Evolutionary conservation across 257 asterid genomes (phyloP).

Genomic region (Phtheirospermum japonicum): DNA sequence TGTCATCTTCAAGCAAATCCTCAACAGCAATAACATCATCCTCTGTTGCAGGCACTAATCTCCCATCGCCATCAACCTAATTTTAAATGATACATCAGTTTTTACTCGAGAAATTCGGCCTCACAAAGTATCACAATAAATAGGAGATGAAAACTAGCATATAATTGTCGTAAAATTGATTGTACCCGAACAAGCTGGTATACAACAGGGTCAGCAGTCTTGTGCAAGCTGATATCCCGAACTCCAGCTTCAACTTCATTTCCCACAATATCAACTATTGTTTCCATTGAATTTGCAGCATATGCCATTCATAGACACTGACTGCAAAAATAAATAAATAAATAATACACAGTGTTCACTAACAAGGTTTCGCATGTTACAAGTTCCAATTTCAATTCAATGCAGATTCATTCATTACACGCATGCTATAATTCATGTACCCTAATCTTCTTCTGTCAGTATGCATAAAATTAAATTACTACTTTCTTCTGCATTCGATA

Average conservation of each 20-base stretch:
- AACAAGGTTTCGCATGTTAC: background rate
- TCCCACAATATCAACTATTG: conserved; percentile 46
- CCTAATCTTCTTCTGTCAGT: background rate
- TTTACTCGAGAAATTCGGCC: conserved; percentile 17
- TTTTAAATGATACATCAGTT: conserved; percentile 23
- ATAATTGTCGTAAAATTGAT: conserved; percentile 1
- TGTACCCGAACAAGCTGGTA: conserved; percentile 86
- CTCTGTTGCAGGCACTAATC: conserved; percentile 94
- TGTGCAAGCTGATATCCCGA: conserved; percentile 36
- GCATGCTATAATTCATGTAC: conserved; percentile 11
- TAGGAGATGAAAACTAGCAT: conserved; percentile 2
- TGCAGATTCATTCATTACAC: conserved; percentile 21
- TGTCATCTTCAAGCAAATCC: conserved; percentile 67
- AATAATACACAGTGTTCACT: background rate
- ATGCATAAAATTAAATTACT: conserved; percentile 1
- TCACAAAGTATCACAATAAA: background rate
- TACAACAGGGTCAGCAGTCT: conserved; percentile 66
- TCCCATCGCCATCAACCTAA: conserved; percentile 88
- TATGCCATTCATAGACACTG: conserved; percentile 38
- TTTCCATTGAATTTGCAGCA: conserved; percentile 56
- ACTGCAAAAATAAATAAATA: conserved; percentile 30
- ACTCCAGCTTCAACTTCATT: conserved; percentile 35
- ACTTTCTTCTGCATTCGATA: background rate
- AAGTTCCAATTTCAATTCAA: conserved; percentile 5
- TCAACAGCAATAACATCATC: conserved; percentile 80